Evolutionary conservation across 2,329 filamentous ascomycete species (phyloP).

Genomic region (Apiospora aurea): DNA sequence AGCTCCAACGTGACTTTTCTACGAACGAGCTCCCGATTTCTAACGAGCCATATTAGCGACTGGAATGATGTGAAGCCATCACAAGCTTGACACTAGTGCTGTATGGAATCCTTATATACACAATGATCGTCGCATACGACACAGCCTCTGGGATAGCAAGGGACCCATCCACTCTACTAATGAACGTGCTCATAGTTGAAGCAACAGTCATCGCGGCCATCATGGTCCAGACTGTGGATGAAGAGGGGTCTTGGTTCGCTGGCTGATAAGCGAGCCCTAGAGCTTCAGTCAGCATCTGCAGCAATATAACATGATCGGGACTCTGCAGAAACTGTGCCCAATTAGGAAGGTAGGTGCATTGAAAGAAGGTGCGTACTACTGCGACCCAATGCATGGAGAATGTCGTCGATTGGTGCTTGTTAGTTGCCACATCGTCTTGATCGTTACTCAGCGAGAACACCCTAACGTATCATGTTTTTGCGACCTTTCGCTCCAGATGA

Average conservation of each 20-base stretch:
- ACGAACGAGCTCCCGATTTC: too few species aligned
- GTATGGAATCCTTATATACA: too few species aligned
- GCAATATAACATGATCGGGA: neutral
- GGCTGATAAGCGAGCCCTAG: neutral
- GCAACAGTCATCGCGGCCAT: neutral
- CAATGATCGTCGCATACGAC: neutral
- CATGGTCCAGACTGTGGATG: neutral
- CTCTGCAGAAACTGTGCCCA: neutral
- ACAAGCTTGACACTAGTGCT: neutral
- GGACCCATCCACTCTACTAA: neutral
- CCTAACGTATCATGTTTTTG: neutral
- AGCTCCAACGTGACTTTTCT: too few species aligned
- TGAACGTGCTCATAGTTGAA: neutral
- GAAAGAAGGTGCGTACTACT: neutral
- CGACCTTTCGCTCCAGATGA: neutral
- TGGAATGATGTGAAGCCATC: too few species aligned
- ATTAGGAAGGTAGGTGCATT: neutral
- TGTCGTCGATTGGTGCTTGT: neutral
- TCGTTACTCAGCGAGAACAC: neutral
- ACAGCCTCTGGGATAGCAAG: neutral
- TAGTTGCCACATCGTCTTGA: neutral
- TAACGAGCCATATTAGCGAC: too few species aligned
- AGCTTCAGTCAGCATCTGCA: neutral
- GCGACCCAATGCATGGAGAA: neutral
- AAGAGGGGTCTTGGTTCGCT: neutral